phyloP scores from a whole-genome alignment of 306 rosid genomes.

The Begonia masoniana region DNA sequence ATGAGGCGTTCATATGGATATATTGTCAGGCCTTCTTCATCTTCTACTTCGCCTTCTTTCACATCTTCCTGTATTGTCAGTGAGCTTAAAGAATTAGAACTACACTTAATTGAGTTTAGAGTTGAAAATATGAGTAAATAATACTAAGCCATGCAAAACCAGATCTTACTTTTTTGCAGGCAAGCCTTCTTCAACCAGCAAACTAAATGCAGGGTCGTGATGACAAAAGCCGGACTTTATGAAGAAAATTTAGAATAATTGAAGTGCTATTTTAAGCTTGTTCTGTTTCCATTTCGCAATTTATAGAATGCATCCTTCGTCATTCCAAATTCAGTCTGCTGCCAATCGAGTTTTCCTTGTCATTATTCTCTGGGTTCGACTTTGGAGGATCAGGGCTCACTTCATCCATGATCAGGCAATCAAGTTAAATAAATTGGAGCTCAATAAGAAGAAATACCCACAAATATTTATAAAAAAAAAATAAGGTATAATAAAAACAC shows the following conservation, averaged over 20 bases:
- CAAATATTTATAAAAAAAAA: no score
- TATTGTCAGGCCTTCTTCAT: conserved; percentile 56
- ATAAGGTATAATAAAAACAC: no score
- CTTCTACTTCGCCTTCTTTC: conserved; percentile 84
- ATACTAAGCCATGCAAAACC: no score
- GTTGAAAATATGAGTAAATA: no score
- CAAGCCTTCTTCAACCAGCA: conserved; percentile 39
- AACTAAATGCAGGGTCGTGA: conserved; percentile 25
- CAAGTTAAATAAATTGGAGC: conserved; percentile 6
- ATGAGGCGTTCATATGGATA: conserved; percentile 64
- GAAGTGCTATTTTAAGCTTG: conserved; percentile 87
- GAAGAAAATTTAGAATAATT: conserved; percentile 48
- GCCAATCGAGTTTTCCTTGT: conserved; percentile 31
- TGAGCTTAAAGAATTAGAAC: conserved; percentile 13
- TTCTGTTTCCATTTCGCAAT: conserved; percentile 99
- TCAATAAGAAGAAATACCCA: not conserved
- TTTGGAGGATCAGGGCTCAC: conserved; percentile 30
- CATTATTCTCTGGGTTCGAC: conserved; percentile 29
- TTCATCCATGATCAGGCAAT: conserved; percentile 20
- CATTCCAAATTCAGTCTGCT: conserved; percentile 59
- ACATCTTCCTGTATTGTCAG: conserved; percentile 71
- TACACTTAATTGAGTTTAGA: no score
- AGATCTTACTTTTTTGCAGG: conserved; percentile 19
- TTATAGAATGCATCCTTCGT: conserved; percentile 52
- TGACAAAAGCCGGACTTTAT: conserved; percentile 11